These are phyloP conservation scores for Trametes villosa DNA, from an alignment of 768 basidiomycete species.

Conservation along the genomic window DNA sequence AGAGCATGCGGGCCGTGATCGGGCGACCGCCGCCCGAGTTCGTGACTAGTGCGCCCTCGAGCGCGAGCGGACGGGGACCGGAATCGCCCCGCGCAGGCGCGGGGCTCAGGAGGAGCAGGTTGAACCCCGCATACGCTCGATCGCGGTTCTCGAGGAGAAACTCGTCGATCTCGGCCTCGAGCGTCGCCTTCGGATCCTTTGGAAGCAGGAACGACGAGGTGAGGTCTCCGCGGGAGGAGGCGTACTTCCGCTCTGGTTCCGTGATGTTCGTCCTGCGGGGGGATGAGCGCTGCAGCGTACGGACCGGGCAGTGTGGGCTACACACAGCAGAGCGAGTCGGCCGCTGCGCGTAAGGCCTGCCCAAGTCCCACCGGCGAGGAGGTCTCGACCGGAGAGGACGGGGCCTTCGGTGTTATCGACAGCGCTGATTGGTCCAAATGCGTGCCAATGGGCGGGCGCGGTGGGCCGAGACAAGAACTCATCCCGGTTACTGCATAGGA, in stretches of 20 bases:
- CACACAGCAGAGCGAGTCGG: slow-evolving; percentile 74
- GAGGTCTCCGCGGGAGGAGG: slow-evolving; percentile 70
- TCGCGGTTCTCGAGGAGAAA: slow-evolving; percentile 49
- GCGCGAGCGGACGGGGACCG: slow-evolving; percentile 38
- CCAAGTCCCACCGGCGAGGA: slow-evolving; percentile 81
- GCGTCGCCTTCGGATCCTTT: slow-evolving; percentile 43
- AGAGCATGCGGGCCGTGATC: slow-evolving; percentile 58
- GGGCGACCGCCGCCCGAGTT: slow-evolving; percentile 73
- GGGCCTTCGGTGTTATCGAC: slow-evolving; percentile 28
- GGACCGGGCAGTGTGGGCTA: slow-evolving; percentile 7
- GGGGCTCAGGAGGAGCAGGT: slow-evolving; percentile 69
- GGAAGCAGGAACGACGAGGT: slow-evolving; percentile 69
- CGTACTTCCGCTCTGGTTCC: slow-evolving; percentile 54
- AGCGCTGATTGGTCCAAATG: slow-evolving; percentile 48
- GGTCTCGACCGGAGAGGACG: slow-evolving; percentile 77
- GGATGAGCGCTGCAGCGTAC: slow-evolving; percentile 13
- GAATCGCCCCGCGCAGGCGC: slow-evolving; percentile 1
- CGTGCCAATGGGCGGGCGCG: slow-evolving; percentile 65
- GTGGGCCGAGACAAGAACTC: slow-evolving; percentile 74
- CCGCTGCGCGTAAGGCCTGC: slow-evolving; percentile 71
- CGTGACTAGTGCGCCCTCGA: slow-evolving; percentile 62
- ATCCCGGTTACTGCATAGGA: slow-evolving; percentile 79
- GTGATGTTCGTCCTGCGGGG: slow-evolving; percentile 79
- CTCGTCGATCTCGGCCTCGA: slow-evolving; percentile 53
- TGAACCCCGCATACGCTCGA: slow-evolving; percentile 77